Conservation (phyloP, 2,329 filamentous ascomycete genomes). For the Myotisia sp. region DNA sequence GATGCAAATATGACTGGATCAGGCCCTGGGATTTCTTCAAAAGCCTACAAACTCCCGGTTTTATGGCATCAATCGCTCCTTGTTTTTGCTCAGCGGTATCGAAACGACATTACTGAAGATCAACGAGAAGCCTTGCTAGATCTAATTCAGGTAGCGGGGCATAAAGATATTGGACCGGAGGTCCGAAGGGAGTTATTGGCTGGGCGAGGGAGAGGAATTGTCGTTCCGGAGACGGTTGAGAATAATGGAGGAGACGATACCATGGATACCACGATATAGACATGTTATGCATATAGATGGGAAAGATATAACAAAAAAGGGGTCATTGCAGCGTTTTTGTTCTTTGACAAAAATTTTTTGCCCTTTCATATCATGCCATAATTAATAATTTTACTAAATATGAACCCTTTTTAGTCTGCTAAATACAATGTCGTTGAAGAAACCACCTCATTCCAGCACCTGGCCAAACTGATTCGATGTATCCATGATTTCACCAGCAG, state of each 20-base stretch:
- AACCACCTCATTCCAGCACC: neutral
- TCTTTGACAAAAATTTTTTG: no score
- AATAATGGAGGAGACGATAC: slow-evolving; percentile 63
- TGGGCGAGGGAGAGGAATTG: slow-evolving; percentile 69
- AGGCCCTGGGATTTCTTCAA: slow-evolving; percentile 24
- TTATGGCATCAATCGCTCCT: slow-evolving; percentile 93
- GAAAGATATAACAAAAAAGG: no score
- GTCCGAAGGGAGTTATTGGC: slow-evolving; percentile 77
- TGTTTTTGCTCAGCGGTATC: slow-evolving; percentile 84
- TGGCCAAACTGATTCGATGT: slow-evolving; percentile 1
- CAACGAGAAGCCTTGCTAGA: slow-evolving; percentile 85
- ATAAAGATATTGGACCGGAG: slow-evolving; percentile 79
- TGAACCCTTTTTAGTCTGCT: neutral
- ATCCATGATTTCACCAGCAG: neutral
- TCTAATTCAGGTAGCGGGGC: slow-evolving; percentile 67
- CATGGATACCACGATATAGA: slow-evolving; percentile 52
- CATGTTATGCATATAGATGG: no score
- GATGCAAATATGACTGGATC: slow-evolving; percentile 34
- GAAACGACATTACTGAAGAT: slow-evolving; percentile 91
- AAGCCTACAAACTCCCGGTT: slow-evolving; percentile 57
- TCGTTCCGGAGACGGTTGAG: slow-evolving; percentile 35
- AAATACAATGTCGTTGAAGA: neutral
- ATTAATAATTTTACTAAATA: no score
- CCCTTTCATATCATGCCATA: no score
- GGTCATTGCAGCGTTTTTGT: no score